Evolutionary conservation across 495 filamentous ascomycete species (phyloP).

Genomic region (Chlorociboria aeruginascens): DNA sequence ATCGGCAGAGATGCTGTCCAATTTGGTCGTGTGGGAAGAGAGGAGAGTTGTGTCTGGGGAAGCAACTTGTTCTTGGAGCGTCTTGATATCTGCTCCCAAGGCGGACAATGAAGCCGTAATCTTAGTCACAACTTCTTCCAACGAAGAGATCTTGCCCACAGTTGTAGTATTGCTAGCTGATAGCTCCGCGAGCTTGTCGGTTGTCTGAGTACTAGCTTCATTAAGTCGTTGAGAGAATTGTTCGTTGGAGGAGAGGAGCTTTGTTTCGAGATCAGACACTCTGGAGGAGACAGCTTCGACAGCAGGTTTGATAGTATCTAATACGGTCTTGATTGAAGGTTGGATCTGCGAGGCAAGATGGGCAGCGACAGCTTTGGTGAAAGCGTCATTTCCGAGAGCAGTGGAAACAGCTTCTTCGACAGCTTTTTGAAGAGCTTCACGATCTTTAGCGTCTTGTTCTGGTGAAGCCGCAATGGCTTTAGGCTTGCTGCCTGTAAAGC

Average conservation of each 20-base stretch:
- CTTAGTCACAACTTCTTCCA: slow-evolving; percentile 13
- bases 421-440: slow-evolving; percentile 11
- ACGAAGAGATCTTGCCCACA: slow-evolving; percentile 12
- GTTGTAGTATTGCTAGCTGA: slow-evolving; percentile 7
- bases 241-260: slow-evolving; percentile 10
- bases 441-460: slow-evolving; percentile 7
- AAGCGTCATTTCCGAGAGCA: slow-evolving; percentile 15
- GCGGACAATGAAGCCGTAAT: slow-evolving; percentile 12
- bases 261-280: slow-evolving; percentile 12
- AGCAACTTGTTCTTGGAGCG: slow-evolving; percentile 11
- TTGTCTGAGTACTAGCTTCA: slow-evolving; percentile 6
- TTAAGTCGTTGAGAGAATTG: slow-evolving; percentile 12
- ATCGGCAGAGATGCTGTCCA: slow-evolving; percentile 13
- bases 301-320: slow-evolving; percentile 1
- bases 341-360: slow-evolving; percentile 15
- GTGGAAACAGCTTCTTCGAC: slow-evolving; percentile 15
- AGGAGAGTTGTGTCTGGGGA: slow-evolving; percentile 13
- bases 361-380: slow-evolving; percentile 17
- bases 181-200: slow-evolving; percentile 9
- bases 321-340: slow-evolving; percentile 14
- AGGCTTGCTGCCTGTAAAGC: not conserved
- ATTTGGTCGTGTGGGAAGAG: slow-evolving; percentile 7
- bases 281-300: too few relatives aligned
- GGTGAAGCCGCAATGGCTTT: not conserved
- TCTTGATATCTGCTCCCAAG: slow-evolving; percentile 14